A percentile compares a stretch with the other conserved stretches of the same genome.
Conservation (phyloP, 805 yeast species). For the Candida saitoana region DNA sequence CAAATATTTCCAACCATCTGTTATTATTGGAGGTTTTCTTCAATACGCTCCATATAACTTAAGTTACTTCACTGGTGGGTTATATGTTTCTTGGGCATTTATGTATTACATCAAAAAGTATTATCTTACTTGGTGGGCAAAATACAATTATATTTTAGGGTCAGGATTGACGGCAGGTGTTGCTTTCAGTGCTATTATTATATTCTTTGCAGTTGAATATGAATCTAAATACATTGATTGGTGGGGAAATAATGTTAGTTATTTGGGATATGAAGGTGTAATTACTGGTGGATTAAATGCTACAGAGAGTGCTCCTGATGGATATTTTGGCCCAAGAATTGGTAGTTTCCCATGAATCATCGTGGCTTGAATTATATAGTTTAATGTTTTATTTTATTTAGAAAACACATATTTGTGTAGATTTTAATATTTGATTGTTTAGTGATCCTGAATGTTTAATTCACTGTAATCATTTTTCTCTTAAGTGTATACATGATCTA, state of each 20-base stretch:
- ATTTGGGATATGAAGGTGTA: constrained; percentile 26
- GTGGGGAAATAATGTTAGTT: constrained; percentile 54
- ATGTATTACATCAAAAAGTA: constrained; percentile 45
- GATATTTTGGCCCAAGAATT: constrained; percentile 32
- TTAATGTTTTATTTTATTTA: no score
- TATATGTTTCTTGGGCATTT: constrained; percentile 48
- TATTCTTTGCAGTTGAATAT: constrained; percentile 50
- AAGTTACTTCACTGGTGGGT: constrained; percentile 48
- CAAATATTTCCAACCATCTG: constrained; percentile 46
- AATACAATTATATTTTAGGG: constrained; percentile 56
- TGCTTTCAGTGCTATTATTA: constrained; percentile 51
- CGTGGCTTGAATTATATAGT: no score
- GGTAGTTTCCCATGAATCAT: constrained; percentile 24
- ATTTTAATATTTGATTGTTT: no score
- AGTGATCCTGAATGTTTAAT: no score
- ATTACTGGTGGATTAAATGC: constrained; percentile 13
- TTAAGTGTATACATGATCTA: no score
- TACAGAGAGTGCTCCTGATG: constrained; percentile 21
- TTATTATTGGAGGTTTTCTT: constrained; percentile 43
- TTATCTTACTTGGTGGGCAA: constrained; percentile 58
- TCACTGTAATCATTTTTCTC: no score
- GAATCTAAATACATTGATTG: constrained; percentile 41
- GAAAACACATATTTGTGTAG: no score
- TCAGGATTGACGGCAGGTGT: constrained; percentile 54
- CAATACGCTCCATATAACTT: constrained; percentile 44